Percentiles rank a stretch among this genome's conserved stretches.
phyloP scores from a whole-genome alignment of 495 filamentous ascomycete species.

The Platismatia glauca region DNA sequence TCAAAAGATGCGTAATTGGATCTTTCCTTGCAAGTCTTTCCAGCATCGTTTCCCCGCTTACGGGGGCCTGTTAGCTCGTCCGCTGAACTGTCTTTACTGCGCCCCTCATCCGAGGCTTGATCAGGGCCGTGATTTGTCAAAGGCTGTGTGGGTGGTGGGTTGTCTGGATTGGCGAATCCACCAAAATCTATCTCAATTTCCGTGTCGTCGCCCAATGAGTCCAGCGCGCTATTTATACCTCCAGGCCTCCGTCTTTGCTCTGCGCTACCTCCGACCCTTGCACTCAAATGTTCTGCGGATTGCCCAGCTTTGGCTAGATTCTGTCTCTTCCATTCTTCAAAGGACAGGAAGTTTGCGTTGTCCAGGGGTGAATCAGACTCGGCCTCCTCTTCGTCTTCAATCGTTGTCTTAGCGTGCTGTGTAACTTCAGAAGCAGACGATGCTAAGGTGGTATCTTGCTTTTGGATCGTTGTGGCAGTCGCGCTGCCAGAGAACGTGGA shows the following conservation, averaged over 20 bases:
- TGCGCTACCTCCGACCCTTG: constrained; percentile 34
- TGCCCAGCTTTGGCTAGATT: constrained; percentile 82
- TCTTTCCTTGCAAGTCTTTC: constrained; percentile 87
- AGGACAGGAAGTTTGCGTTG: constrained; percentile 83
- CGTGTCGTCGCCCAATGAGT: constrained; percentile 73
- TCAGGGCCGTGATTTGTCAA: constrained; percentile 28
- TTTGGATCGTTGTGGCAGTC: neutral
- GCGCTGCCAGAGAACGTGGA: neutral
- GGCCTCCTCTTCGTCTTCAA: constrained; percentile 28
- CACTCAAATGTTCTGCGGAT: constrained; percentile 63
- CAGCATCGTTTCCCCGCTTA: constrained; percentile 76
- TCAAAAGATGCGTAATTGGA: constrained; percentile 98
- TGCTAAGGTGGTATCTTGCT: neutral
- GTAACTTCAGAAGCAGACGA: constrained; percentile 5
- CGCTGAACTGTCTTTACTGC: constrained; percentile 30
- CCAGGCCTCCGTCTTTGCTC: constrained; percentile 41
- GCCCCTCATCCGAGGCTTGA: constrained; percentile 24
- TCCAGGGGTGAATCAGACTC: constrained; percentile 66
- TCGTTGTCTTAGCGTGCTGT: neutral
- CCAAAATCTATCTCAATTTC: constrained; percentile 90
- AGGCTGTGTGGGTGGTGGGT: constrained; percentile 29
- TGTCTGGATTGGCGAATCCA: constrained; percentile 45
- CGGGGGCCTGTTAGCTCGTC: constrained; percentile 35
- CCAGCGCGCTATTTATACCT: constrained; percentile 55
- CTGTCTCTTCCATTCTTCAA: constrained; percentile 97